Evolutionary conservation across 1,284 basidiomycete genomes (phyloP).

Genomic region (Sanguinoderma infundibulare): DNA sequence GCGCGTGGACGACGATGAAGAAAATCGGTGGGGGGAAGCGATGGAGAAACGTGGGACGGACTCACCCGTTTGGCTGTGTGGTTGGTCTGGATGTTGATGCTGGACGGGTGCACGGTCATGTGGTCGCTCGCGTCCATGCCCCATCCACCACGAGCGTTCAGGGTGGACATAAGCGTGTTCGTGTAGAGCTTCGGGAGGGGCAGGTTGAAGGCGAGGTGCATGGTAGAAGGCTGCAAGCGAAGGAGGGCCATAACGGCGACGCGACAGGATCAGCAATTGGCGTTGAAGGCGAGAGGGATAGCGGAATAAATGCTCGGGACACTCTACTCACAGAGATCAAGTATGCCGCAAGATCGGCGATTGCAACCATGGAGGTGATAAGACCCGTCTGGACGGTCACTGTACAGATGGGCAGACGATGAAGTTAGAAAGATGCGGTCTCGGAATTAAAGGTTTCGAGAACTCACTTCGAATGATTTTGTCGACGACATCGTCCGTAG

Average conservation of each 20-base stretch:
- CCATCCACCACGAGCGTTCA: constrained; percentile 35
- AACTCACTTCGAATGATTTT: constrained; percentile 41
- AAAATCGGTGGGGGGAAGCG: neutral
- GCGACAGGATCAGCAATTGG: neutral
- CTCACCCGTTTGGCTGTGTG: neutral
- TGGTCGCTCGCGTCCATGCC: constrained; percentile 16
- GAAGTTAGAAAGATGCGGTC: too few species aligned
- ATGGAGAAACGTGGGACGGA: too few species aligned
- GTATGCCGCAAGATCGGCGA: constrained; percentile 11
- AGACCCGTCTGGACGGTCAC: constrained; percentile 46
- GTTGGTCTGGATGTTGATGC: too few species aligned
- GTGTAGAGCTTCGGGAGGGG: constrained; percentile 36
- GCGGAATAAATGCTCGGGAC: neutral
- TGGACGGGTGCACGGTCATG: neutral
- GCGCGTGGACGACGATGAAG: too few species aligned
- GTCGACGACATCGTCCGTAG: constrained; percentile 30
- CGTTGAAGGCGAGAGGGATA: neutral
- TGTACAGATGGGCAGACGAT: too few species aligned
- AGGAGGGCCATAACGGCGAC: too few species aligned
- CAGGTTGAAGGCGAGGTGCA: constrained; percentile 37
- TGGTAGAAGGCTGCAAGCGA: constrained; percentile 27
- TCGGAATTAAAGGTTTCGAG: neutral
- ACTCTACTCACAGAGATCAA: constrained; percentile 8
- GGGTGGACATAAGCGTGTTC: constrained; percentile 35
- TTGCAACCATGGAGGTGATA: constrained; percentile 32